Conservation (phyloP, 345 rosid species). For the Tarenaya hassleriana region DNA sequence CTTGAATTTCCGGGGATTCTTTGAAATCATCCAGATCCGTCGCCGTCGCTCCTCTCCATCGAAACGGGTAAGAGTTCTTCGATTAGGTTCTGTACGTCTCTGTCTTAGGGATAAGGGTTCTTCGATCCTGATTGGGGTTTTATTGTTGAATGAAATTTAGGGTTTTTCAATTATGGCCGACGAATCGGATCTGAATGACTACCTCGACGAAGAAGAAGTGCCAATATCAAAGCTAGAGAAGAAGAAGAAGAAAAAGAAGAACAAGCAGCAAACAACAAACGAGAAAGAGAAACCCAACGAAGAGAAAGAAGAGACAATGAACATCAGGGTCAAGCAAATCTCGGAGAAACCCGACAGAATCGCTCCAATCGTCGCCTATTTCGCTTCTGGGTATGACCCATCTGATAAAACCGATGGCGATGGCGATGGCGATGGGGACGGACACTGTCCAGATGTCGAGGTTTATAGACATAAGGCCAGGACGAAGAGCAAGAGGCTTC, state of each 20-base stretch:
- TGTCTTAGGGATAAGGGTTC: too few relatives aligned
- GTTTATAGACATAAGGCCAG: slow-evolving; percentile 41
- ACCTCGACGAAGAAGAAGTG: slow-evolving; percentile 10
- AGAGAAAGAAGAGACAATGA: slow-evolving; percentile 12
- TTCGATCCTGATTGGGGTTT: too few relatives aligned
- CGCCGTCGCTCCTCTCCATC: too few relatives aligned
- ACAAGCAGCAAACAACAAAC: slow-evolving; percentile 1
- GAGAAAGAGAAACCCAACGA: slow-evolving; percentile 12
- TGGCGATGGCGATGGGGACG: neutral
- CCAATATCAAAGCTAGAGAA: slow-evolving; percentile 11
- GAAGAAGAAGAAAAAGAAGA: slow-evolving; percentile 10
- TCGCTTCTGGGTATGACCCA: slow-evolving; percentile 67
- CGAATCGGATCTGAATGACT: neutral
- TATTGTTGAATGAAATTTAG: too few relatives aligned
- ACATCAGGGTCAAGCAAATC: slow-evolving; percentile 35
- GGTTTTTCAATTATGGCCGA: slow-evolving; percentile 9
- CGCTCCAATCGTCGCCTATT: slow-evolving; percentile 66
- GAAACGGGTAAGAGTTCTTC: too few relatives aligned
- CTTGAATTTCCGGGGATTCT: too few relatives aligned
- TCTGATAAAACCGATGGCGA: neutral
- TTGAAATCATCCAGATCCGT: too few relatives aligned
- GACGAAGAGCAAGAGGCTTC: slow-evolving; percentile 38
- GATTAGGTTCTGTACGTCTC: too few relatives aligned
- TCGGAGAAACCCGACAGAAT: slow-evolving; percentile 38
- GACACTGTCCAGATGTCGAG: slow-evolving; percentile 27